These are phyloP conservation scores for Vitellaria paradoxa DNA, from an alignment of 179 eudicot species.

Conservation along the genomic window DNA sequence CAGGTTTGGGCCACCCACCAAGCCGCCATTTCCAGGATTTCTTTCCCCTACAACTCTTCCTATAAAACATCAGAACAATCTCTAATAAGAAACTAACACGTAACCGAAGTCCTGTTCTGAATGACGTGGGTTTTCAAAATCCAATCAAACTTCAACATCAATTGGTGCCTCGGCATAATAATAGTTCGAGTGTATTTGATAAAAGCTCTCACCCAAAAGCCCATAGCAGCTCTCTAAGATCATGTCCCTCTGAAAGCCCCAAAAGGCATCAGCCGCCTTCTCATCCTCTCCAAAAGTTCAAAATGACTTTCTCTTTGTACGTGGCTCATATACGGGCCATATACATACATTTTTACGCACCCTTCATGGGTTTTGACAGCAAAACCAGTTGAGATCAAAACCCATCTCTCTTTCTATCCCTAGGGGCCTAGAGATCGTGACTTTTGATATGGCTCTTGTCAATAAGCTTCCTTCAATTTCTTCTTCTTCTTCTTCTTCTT, in stretches of 20 bases:
- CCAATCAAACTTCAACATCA: too few species aligned
- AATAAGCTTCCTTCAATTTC: slow-evolving; percentile 26
- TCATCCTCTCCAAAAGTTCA: slow-evolving; percentile 20
- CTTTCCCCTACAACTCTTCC: background rate
- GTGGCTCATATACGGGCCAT: background rate
- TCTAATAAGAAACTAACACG: too few species aligned
- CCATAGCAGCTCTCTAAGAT: background rate
- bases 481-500: background rate
- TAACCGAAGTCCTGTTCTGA: too few species aligned
- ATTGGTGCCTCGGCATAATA: too few species aligned
- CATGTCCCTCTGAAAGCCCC: slow-evolving; percentile 16
- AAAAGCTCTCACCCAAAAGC: background rate
- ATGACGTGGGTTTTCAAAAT: too few species aligned
- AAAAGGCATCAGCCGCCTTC: slow-evolving; percentile 27
- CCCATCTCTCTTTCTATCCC: background rate
- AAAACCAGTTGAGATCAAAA: background rate
- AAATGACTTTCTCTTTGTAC: background rate
- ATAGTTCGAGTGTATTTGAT: too few species aligned
- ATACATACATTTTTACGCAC: background rate
- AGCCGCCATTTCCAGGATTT: too few species aligned
- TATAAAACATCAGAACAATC: background rate
- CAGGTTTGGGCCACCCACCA: too few species aligned
- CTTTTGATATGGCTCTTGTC: slow-evolving; percentile 32
- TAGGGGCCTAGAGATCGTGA: background rate
- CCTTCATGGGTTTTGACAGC: background rate